Base-by-base conservation (phyloP, 768 basidiomycete species). In the Phallus indusiatus region DNA sequence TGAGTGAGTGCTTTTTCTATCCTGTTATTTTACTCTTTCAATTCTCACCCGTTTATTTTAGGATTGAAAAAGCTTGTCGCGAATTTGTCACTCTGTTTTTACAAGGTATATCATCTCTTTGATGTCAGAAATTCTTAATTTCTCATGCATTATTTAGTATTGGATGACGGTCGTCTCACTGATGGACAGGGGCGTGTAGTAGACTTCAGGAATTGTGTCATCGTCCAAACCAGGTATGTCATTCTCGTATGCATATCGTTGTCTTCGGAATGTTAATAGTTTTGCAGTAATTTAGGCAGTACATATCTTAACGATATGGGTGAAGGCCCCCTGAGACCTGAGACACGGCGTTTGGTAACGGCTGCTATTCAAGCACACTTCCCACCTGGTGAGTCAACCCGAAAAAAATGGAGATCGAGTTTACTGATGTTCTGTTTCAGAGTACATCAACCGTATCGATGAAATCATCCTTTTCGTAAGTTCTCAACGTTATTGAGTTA, bases 181-280 rank as follows among this genome's bases (percentile, higher is more conserved):
- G 93, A 95, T 65, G 88, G 92, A 7, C 92, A 94, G 72, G 93
- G 93, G n/a, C 83, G 88, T 61, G 76, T 90, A 47, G 82, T 90
- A 18, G 86, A 90, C 71, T 93, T 92, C 78, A 78, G 85, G 60
- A 94, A 94, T 69, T 90, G 91, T 0, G 89, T 95, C 67, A 91
- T 95, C 69, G 88, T 94, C 71, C 88, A 95, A 84, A 95, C 94
- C 4, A 92, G 57, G 57, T 36, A 56, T 34, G 22, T 47, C 20
- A n/a, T 47, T 47, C 21, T 11, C 10, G 24, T 21, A 24, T 5
- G 36, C 20, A 11, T 24, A n/a, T 35, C 2, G 24, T 11, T 51
- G 14, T 12, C 11, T 14, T 3, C 18, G 28, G 8, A 17, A 14
- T 35, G 46, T 7, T 59, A 51, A 51, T 51, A 17, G 34, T 5